phyloP scores from a whole-genome alignment of 2,329 filamentous ascomycete species.

The Colletotrichum siamense region DNA sequence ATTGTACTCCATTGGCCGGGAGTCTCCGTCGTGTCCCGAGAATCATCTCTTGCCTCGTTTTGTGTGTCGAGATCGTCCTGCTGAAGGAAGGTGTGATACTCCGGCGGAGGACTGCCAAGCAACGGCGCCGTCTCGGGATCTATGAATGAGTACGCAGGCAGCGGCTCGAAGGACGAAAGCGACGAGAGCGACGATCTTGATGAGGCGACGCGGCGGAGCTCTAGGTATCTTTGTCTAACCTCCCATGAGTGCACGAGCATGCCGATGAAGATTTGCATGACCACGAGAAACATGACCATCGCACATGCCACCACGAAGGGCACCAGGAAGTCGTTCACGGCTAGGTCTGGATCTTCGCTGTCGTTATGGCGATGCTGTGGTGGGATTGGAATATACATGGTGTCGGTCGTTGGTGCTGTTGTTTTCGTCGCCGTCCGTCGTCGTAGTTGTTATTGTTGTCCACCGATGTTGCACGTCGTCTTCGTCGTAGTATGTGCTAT shows the following conservation, averaged over 20 bases:
- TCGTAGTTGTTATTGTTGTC: neutral
- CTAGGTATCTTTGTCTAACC: neutral
- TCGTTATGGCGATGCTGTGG: neutral
- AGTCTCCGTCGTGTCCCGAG: neutral
- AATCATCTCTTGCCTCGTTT: neutral
- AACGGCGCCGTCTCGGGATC: neutral
- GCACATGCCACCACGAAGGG: neutral
- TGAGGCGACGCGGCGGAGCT: neutral
- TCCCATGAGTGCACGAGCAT: neutral
- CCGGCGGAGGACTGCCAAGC: neutral
- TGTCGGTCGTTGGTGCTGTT: neutral
- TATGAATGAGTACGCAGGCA: neutral
- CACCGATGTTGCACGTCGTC: neutral
- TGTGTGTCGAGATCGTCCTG: neutral
- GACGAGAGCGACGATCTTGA: neutral
- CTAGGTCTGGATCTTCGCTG: neutral
- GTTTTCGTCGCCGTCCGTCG: neutral
- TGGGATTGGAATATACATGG: neutral
- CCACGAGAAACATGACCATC: neutral
- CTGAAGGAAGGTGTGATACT: neutral
- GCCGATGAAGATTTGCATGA: neutral
- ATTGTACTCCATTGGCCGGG: neutral
- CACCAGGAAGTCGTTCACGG: neutral
- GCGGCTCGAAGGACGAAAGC: neutral
- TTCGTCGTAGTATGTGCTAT: neutral